Evolutionary conservation across 352 stramenopile genomes (phyloP), one percentile per base, ranked within the genome.

Genomic region (Phytophthora palmivora): DNA sequence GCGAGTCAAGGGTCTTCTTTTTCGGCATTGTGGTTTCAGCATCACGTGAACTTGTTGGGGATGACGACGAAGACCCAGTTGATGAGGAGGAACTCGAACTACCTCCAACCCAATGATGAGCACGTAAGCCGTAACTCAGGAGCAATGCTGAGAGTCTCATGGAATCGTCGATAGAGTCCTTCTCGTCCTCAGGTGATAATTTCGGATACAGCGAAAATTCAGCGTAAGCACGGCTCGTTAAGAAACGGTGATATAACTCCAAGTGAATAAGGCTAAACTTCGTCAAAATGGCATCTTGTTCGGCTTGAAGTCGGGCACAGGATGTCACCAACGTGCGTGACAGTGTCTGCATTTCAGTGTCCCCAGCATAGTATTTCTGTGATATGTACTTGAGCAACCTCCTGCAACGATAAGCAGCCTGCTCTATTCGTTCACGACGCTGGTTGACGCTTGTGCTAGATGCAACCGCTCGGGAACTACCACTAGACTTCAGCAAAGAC

Each of bases 181-280:
- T 75, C 42, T 78, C 72, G n/a, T 93, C 74, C 18, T 90, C 79
- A 48, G 62, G 46, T 8, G 70, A 64, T 16, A 87, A 59, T 3
- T 77, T 82, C 14, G 80, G 74, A 49, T 95, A 95, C n/a, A 95
- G 63, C 14, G 85, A 73, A 67, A 95, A 95, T 50, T 94, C 87
- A 6, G 84, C 86, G 46, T 93, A 94, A 10, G 87, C 87, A 24
- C 82, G 84, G 36, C 87, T 95, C 19, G 84, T 91, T 16, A 95
- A 59, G 45, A 95, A 95, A 2, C 87, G 84, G 49, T 93, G 86
- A 65, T 94, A 95, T 9, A 95, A 59, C 62, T 95, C 87, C 19
- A 92, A 54, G 44, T 95, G 84, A 52, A 94, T 94, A n/a, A 92
- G 68, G 26, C 77, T 89, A 67, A 95, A 93, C 59, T 92, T 94